These are phyloP conservation scores for Somion occarium DNA, from an alignment of 1,284 basidiomycete species.

Conservation along the genomic window DNA sequence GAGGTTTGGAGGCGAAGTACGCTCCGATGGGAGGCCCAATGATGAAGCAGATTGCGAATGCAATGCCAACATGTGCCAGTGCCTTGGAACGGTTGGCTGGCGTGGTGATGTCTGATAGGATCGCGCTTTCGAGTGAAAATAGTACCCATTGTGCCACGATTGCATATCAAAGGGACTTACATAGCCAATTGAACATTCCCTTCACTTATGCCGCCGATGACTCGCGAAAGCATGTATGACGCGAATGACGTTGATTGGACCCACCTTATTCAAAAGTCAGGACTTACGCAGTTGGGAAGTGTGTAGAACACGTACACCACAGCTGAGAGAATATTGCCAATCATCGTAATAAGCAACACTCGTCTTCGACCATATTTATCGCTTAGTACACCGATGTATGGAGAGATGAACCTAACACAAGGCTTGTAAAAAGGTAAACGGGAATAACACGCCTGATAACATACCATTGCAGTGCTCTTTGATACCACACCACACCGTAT, in stretches of 20 bases:
- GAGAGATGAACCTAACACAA: slow-evolving; percentile 63
- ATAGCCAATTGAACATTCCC: slow-evolving; percentile 82
- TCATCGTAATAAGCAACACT: slow-evolving; percentile 79
- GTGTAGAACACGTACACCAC: slow-evolving; percentile 51
- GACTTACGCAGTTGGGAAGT: neutral
- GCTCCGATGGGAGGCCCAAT: slow-evolving; percentile 82
- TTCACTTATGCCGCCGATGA: slow-evolving; percentile 87
- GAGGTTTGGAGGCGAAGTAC: slow-evolving; percentile 71
- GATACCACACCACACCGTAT: slow-evolving; percentile 1
- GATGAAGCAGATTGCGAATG: slow-evolving; percentile 90
- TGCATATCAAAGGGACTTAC: slow-evolving; percentile 34
- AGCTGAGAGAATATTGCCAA: slow-evolving; percentile 87
- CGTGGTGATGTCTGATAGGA: slow-evolving; percentile 83
- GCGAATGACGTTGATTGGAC: slow-evolving; percentile 82
- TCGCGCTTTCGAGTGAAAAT: slow-evolving; percentile 50
- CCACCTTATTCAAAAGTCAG: slow-evolving; percentile 51
- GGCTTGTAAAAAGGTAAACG: no score
- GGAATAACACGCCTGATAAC: no score
- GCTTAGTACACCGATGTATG: slow-evolving; percentile 75
- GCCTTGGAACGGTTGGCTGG: slow-evolving; percentile 74
- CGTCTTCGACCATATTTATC: slow-evolving; percentile 85
- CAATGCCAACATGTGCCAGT: slow-evolving; percentile 89
- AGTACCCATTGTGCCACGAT: slow-evolving; percentile 3
- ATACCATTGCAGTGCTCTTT: slow-evolving; percentile 71
- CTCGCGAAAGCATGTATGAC: slow-evolving; percentile 82